Evolutionary conservation across 1,284 basidiomycete genomes (phyloP).

Genomic region (Stereum hirsutum): DNA sequence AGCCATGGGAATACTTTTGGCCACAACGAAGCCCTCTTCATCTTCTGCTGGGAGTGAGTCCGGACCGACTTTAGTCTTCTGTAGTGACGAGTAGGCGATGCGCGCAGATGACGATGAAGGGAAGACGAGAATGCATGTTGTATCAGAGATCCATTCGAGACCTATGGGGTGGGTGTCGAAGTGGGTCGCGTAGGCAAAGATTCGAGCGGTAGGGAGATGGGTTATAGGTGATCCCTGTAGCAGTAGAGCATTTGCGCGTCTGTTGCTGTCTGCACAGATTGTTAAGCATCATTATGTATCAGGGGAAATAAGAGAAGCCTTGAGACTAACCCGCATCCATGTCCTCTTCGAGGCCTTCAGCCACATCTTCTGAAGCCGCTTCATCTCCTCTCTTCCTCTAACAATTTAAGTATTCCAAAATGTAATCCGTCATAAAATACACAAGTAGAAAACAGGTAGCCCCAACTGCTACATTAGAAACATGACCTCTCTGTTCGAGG

Average conservation of each 20-base stretch:
- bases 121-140: slow-evolving; percentile 69
- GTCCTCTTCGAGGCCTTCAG: slow-evolving; percentile 31
- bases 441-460: background rate
- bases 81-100: slow-evolving; percentile 38
- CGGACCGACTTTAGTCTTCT: slow-evolving; percentile 38
- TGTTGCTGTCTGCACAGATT: slow-evolving; percentile 26
- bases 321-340: slow-evolving; percentile 30
- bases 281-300: slow-evolving; percentile 2
- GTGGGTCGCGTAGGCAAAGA: slow-evolving; percentile 72
- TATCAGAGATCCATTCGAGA: slow-evolving; percentile 75
- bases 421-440: background rate
- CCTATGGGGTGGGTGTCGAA: slow-evolving; percentile 61
- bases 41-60: slow-evolving; percentile 36
- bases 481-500: slow-evolving; percentile 40
- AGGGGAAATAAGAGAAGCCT: background rate
- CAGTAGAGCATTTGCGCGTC: slow-evolving; percentile 61
- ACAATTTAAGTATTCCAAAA: slow-evolving; percentile 14
- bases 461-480: too few relatives aligned
- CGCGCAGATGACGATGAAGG: slow-evolving; percentile 42
- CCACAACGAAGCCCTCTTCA: slow-evolving; percentile 45
- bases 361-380: slow-evolving; percentile 17
- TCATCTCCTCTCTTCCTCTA: slow-evolving; percentile 50
- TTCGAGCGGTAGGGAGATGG: slow-evolving; percentile 55
- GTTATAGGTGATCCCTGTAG: slow-evolving; percentile 61
- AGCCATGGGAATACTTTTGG: slow-evolving; percentile 57